Percentiles rank a stretch among this genome's conserved stretches.
Conservation (phyloP, 352 stramenopile genomes). For the Phytopythium cucurbitacearum region DNA sequence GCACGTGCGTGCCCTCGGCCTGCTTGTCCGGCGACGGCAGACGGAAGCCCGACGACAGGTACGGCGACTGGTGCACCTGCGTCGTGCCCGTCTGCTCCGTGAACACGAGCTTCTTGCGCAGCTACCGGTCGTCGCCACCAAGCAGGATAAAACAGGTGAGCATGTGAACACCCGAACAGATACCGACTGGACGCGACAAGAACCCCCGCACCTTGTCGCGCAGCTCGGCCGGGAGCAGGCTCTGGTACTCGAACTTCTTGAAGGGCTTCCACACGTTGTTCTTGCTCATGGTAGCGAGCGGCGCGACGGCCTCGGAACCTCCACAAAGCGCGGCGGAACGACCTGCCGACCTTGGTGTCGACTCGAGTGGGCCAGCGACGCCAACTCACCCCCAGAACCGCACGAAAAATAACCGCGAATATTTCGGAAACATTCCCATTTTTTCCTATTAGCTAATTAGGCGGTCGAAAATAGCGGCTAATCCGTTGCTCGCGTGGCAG, state of each 20-base stretch:
- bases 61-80: slow-evolving; percentile 70
- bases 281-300: slow-evolving; percentile 51
- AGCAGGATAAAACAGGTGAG: no score
- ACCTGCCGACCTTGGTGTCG: background rate
- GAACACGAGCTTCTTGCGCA: slow-evolving; percentile 81
- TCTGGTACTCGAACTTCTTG: slow-evolving; percentile 76
- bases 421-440: background rate
- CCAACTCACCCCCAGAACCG: slow-evolving; percentile 5
- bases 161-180: no score
- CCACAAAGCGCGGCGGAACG: background rate
- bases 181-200: no score
- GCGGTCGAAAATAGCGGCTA: no score
- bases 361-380: background rate
- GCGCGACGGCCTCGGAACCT: background rate
- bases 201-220: slow-evolving; percentile 49
- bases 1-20: slow-evolving; percentile 60
- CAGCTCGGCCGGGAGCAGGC: slow-evolving; percentile 58
- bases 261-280: slow-evolving; percentile 71
- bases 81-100: slow-evolving; percentile 69
- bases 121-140: slow-evolving; percentile 16
- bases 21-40: slow-evolving; percentile 77
- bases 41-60: slow-evolving; percentile 58
- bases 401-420: slow-evolving; percentile 6
- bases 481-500: no score
- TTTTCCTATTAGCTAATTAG: no score